Evolutionary conservation across 768 basidiomycete genomes (phyloP).

Genomic region (Lyophyllum shimeji): DNA sequence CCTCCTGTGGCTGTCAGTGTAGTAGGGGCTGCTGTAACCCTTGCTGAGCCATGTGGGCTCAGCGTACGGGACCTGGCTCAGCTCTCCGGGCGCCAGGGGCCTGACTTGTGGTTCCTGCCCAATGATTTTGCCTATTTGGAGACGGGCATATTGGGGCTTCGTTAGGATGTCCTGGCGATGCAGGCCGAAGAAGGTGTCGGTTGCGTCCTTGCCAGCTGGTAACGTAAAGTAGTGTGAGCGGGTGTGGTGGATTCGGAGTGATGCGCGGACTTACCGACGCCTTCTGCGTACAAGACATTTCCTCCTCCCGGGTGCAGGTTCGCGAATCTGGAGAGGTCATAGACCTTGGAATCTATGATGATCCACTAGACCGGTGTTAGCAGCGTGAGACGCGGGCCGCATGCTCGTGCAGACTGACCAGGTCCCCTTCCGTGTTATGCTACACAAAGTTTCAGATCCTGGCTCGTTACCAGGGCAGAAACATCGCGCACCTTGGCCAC

Average conservation of each 20-base stretch:
- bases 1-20: constrained; percentile 65
- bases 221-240: neutral
- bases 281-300: constrained; percentile 65
- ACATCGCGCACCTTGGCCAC: constrained; percentile 61
- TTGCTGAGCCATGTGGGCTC: constrained; percentile 79
- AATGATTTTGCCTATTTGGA: constrained; percentile 62
- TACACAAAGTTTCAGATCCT: constrained; percentile 26
- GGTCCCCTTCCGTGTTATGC: constrained; percentile 87
- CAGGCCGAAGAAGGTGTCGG: constrained; percentile 80
- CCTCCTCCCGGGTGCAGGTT: constrained; percentile 83
- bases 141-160: constrained; percentile 68
- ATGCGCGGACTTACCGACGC: constrained; percentile 52
- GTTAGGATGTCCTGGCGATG: constrained; percentile 81
- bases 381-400: neutral
- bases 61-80: constrained; percentile 79
- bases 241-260: neutral
- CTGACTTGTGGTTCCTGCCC: constrained; percentile 60
- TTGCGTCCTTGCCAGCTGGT: constrained; percentile 76
- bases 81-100: constrained; percentile 54
- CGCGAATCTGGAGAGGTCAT: constrained; percentile 78
- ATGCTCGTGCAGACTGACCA: constrained; percentile 46
- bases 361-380: constrained; percentile 58
- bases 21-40: constrained; percentile 77
- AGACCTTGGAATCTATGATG: constrained; percentile 78
- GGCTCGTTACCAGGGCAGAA: neutral